Conservation (phyloP, 2,329 filamentous ascomycete genomes). For the Arthrobotrys musiformis region DNA sequence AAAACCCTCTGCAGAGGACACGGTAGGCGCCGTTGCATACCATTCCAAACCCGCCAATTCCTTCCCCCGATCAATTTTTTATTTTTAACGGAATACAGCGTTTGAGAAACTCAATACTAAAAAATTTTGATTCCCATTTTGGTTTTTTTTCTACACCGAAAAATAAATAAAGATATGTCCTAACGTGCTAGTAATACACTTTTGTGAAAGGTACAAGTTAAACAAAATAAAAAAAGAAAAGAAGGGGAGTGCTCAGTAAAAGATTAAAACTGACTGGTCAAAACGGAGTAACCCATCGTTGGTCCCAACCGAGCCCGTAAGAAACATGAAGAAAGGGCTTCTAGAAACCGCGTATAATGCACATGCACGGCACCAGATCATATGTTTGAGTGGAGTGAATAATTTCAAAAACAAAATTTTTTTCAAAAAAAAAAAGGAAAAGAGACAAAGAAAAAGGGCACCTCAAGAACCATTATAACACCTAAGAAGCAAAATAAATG, state of each 20-base stretch:
- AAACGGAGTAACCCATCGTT: background rate
- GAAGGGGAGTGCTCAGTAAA: background rate
- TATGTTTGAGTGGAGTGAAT: constrained; percentile 11
- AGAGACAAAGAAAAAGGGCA: background rate
- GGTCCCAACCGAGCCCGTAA: background rate
- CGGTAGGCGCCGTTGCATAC: constrained; percentile 7
- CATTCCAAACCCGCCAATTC: background rate
- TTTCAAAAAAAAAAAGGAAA: background rate
- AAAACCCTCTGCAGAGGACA: background rate
- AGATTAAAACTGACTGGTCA: background rate
- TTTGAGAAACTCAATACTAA: background rate
- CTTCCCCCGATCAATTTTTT: background rate
- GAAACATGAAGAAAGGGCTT: background rate
- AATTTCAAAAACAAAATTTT: background rate
- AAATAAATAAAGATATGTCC: background rate
- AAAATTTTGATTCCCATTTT: background rate
- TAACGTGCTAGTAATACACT: constrained; percentile 8
- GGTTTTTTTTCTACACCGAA: constrained; percentile 14
- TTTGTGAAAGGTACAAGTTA: background rate
- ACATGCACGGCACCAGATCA: background rate
- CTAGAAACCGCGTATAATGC: background rate
- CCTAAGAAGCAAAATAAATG: constrained; percentile 26
- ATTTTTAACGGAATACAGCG: background rate
- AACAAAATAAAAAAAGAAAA: constrained; percentile 4
- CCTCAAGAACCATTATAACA: background rate